Conservation (phyloP, 768 basidiomycete genomes). For the Omphalotus guepiniiformis region DNA sequence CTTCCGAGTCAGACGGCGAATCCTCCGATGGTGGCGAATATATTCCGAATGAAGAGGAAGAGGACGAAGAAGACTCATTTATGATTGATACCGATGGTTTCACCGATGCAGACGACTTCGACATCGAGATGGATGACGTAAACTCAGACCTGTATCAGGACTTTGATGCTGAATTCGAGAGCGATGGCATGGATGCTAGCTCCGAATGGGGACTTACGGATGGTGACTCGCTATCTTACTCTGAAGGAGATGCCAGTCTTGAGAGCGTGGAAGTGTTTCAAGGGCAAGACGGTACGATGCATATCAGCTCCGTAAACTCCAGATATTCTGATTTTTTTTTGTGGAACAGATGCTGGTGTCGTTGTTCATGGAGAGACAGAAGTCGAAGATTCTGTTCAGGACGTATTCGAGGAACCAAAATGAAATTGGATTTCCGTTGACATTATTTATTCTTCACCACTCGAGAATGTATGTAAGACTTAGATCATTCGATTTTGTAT, state of each 20-base stretch:
- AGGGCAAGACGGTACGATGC: slow-evolving; percentile 6
- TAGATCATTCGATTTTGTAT: no score
- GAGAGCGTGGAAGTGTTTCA: slow-evolving; percentile 7
- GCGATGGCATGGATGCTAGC: slow-evolving; percentile 6
- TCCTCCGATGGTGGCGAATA: slow-evolving; percentile 69
- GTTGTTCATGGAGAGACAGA: background rate
- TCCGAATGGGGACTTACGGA: slow-evolving; percentile 41
- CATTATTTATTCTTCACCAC: no score
- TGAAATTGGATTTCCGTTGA: background rate
- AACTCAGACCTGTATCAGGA: slow-evolving; percentile 17
- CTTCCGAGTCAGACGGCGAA: slow-evolving; percentile 55
- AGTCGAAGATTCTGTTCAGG: background rate
- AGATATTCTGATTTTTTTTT: background rate
- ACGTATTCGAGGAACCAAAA: background rate
- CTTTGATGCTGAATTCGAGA: slow-evolving; percentile 11
- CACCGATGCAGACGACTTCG: slow-evolving; percentile 34
- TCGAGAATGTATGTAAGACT: no score
- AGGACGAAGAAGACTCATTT: slow-evolving; percentile 44
- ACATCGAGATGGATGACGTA: slow-evolving; percentile 37
- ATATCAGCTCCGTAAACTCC: background rate
- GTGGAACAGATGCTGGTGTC: background rate
- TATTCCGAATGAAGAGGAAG: slow-evolving; percentile 49
- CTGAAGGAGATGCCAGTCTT: slow-evolving; percentile 15
- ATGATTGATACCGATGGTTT: slow-evolving; percentile 38
- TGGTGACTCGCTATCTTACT: slow-evolving; percentile 27